phyloP scores from a whole-genome alignment of 2,329 filamentous ascomycete species.

The Colletotrichum sp. region DNA sequence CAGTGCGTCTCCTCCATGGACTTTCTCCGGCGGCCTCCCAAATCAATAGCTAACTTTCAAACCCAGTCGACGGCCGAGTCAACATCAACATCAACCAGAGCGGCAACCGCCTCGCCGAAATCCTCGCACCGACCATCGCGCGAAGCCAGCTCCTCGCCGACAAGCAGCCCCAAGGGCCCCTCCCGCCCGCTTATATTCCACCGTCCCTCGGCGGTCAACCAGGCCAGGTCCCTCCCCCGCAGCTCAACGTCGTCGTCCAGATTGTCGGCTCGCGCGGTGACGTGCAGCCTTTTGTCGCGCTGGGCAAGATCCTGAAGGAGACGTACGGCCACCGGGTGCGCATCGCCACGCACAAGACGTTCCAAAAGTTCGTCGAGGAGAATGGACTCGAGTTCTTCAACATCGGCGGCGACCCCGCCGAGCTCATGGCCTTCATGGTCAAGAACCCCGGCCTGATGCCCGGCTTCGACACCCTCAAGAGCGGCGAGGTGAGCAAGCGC shows the following conservation, averaged over 20 bases:
- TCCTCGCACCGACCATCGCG: slow-evolving; percentile 68
- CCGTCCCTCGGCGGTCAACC: slow-evolving; percentile 72
- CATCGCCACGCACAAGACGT: slow-evolving; percentile 74
- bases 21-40: background rate
- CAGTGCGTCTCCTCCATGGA: slow-evolving; percentile 36
- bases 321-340: slow-evolving; percentile 75
- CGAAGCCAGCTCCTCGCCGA: slow-evolving; percentile 60
- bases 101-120: slow-evolving; percentile 66
- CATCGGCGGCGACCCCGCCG: slow-evolving; percentile 77
- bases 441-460: slow-evolving; percentile 89
- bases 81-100: slow-evolving; percentile 82
- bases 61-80: slow-evolving; percentile 74
- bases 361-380: slow-evolving; percentile 71
- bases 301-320: slow-evolving; percentile 69
- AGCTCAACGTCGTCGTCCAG: slow-evolving; percentile 75
- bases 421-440: slow-evolving; percentile 90
- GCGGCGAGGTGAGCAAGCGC: slow-evolving; percentile 77
- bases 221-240: slow-evolving; percentile 59
- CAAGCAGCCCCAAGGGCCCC: slow-evolving; percentile 38
- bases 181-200: slow-evolving; percentile 74
- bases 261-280: slow-evolving; percentile 78
- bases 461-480: slow-evolving; percentile 76
- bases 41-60: slow-evolving; percentile 10
- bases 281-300: slow-evolving; percentile 76
- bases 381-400: slow-evolving; percentile 77